These are phyloP conservation scores for Phoma sp. DNA, from an alignment of 2,329 filamentous ascomycete species.

Conservation along the genomic window DNA sequence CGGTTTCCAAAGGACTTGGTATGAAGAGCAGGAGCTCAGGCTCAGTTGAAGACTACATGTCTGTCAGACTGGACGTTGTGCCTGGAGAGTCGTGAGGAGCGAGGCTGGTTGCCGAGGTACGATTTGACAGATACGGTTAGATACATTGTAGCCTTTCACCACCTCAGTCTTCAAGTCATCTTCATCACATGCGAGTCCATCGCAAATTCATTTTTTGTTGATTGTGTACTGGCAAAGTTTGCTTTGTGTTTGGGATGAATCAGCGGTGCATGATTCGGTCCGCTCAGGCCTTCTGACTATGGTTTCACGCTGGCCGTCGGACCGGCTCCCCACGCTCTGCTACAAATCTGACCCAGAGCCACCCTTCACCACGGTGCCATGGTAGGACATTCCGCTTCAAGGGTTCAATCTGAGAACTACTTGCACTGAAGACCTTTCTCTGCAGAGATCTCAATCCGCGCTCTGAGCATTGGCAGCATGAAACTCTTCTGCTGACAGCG, in stretches of 20 bases:
- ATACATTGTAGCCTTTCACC: background rate
- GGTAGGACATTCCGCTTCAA: background rate
- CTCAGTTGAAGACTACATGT: conserved; percentile 5
- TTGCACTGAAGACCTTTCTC: too few relatives aligned
- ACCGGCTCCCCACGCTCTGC: conserved; percentile 16
- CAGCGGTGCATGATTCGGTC: conserved; percentile 1
- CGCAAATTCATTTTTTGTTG: background rate
- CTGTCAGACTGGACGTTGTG: background rate
- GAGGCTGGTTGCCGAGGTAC: conserved; percentile 15
- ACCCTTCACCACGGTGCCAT: background rate
- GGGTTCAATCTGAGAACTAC: too few relatives aligned
- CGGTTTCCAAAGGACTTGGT: background rate
- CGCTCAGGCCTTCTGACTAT: background rate
- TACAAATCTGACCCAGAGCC: background rate
- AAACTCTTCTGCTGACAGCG: background rate
- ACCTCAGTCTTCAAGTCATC: background rate
- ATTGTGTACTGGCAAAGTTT: background rate
- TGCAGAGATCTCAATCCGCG: too few relatives aligned
- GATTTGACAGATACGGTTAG: conserved; percentile 14
- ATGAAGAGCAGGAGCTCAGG: background rate
- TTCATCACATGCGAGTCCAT: background rate
- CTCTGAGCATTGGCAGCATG: background rate
- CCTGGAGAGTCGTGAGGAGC: conserved; percentile 15
- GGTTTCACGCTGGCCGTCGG: conserved; percentile 10
- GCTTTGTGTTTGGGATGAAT: background rate